Base-by-base conservation (phyloP, 2,329 filamentous ascomycete species). In the Colletotrichum horii region DNA sequence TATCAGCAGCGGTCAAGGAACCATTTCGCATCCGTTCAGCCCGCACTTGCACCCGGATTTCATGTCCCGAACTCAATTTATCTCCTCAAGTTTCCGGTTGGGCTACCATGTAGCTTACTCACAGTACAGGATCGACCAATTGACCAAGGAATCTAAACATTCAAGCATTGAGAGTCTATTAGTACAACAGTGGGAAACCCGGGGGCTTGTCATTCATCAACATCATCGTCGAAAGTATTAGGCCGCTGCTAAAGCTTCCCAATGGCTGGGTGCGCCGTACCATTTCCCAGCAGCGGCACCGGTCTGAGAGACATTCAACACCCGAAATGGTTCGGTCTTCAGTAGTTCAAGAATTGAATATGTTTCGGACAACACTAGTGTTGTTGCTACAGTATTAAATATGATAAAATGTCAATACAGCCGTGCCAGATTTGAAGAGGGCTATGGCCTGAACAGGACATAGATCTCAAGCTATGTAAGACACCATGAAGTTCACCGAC, bases 291-390 rank as follows among this genome's bases (percentile, higher is more conserved):
- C 6, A 52, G 11, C 4, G 12, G 2, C 2, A 22, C n/a, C 2
- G 6, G 4, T 22, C 43, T 22, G n/a, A 52, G 0, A 22, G 4
- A 7, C 0, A 22, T 0, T 14, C 43, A 48, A 1, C 6, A 4
- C n/a, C n/a, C n/a, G n/a, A 1, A 2, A 14, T 52, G 6, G 12
- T 8, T 14, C 2, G 43, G n/a, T 22, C 22, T 6, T 48, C 7
- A 8, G 34, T 12, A 22, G 11, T 52, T 22, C 0, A 14, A 22
- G 43, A 52, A 52, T 52, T 11, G 11, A 52, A 52, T 48, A 12
- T 52, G 0, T 14, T 48, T 52, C 14, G 0, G 2, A 52, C 43
- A 52, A 52, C 43, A 52, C 12, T 24, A 52, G 43, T 22, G 43
- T 22, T 52, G 43, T 52, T 14, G 43, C 12, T 4, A 52, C 11